These are phyloP conservation scores for Zasmidium citrigriseum DNA, from an alignment of 2,329 filamentous ascomycete species.

Conservation along the genomic window DNA sequence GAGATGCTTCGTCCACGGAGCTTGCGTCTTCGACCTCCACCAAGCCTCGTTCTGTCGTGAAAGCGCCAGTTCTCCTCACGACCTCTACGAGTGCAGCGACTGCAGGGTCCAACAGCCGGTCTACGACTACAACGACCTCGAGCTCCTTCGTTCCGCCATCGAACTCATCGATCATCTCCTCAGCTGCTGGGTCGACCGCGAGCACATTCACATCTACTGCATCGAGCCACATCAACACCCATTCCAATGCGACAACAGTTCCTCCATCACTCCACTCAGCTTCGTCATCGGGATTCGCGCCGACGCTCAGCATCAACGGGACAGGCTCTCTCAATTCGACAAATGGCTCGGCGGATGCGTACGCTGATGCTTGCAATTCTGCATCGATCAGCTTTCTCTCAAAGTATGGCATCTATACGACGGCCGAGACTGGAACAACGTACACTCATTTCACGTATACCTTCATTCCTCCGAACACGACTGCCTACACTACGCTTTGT, in stretches of 20 bases:
- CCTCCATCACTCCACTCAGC: neutral
- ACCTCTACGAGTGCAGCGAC: neutral
- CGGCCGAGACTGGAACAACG: neutral
- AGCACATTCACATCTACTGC: neutral
- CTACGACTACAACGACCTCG: neutral
- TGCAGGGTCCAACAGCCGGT: too few relatives aligned
- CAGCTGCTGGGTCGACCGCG: neutral
- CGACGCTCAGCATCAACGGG: neutral
- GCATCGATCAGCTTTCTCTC: neutral
- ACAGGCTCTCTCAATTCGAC: neutral
- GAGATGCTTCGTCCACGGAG: neutral
- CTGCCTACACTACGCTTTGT: neutral
- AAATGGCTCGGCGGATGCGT: neutral
- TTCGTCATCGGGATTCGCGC: neutral
- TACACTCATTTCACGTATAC: neutral
- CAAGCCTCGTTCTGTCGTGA: neutral
- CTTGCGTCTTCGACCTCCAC: neutral
- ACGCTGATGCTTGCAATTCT: neutral
- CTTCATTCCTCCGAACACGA: neutral
- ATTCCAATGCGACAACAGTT: neutral
- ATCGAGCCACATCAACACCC: neutral
- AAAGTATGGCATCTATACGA: neutral
- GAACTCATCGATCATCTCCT: neutral
- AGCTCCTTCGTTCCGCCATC: neutral
- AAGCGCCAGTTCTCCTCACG: neutral